Evolutionary conservation across 495 filamentous ascomycete genomes (phyloP).

Genomic region (Terfezia claveryi): DNA sequence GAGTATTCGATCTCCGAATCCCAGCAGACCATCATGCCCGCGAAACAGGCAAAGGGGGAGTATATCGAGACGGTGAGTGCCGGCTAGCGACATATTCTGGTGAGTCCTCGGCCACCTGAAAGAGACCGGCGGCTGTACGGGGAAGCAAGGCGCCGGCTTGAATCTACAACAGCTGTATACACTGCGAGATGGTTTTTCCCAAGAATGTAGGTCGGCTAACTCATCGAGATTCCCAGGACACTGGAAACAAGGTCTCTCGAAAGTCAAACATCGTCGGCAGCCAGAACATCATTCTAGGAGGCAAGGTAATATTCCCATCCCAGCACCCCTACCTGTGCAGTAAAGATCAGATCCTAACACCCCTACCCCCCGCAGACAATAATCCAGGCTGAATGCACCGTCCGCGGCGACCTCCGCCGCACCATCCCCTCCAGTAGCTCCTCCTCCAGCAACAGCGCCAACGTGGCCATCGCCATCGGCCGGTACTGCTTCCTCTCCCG

Average conservation of each 20-base stretch:
- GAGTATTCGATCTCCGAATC: no score
- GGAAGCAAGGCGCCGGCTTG: no score
- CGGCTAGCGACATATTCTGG: not conserved
- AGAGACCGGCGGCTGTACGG: no score
- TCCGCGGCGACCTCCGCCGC: conserved; percentile 72
- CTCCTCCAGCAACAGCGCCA: conserved; percentile 10
- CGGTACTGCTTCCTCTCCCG: conserved; percentile 68
- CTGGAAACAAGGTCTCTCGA: conserved; percentile 93
- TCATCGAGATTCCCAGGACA: conserved; percentile 36
- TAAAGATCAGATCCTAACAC: no score
- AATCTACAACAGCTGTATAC: no score
- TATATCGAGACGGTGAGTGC: conserved; percentile 79
- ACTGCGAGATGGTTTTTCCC: no score
- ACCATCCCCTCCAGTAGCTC: conserved; percentile 19
- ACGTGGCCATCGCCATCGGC: conserved; percentile 63
- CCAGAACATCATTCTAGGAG: conserved; percentile 90
- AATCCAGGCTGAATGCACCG: conserved; percentile 74
- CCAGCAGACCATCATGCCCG: conserved; percentile 32
- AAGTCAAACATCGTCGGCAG: conserved; percentile 76
- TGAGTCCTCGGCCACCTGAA: not conserved
- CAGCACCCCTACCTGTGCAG: not conserved
- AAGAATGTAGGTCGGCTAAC: no score
- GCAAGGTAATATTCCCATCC: conserved; percentile 24
- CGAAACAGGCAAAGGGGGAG: conserved; percentile 59
- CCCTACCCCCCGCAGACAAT: conserved; percentile 35